phyloP scores from a whole-genome alignment of 73 alveolate species.

The Paramecium caudatum region DNA sequence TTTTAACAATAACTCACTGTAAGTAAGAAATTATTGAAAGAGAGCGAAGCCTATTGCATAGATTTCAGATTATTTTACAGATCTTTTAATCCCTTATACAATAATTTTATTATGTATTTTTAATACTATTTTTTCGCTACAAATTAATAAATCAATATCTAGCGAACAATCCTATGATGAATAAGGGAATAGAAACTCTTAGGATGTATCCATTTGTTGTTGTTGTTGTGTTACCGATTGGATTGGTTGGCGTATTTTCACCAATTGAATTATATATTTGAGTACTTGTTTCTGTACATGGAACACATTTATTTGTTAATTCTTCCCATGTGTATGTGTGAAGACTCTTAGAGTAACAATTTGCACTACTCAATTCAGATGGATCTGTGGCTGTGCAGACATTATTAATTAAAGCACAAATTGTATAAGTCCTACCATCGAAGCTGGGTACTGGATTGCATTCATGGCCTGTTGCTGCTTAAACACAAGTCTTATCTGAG shows the following conservation, averaged over 20 bases:
- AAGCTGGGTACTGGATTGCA: slow-evolving; percentile 11
- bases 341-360: background rate
- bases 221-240: slow-evolving; percentile 4
- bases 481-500: background rate
- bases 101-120: no score
- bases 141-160: slow-evolving; percentile 27
- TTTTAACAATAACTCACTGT: no score
- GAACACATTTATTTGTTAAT: background rate
- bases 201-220: background rate
- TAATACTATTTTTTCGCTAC: slow-evolving; percentile 6
- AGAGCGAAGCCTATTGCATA: no score
- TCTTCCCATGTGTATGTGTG: slow-evolving; percentile 50
- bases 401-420: background rate
- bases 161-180: background rate
- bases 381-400: slow-evolving; percentile 32
- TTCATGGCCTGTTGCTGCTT: slow-evolving; percentile 17
- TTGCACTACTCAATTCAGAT: background rate
- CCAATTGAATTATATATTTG: no score
- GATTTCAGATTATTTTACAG: no score
- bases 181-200: slow-evolving; percentile 1
- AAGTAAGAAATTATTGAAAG: no score
- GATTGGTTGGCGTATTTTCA: slow-evolving; percentile 11
- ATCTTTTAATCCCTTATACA: no score
- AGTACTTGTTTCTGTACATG: background rate
- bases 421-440: background rate